Percentiles rank a stretch among this genome's conserved stretches.
These are phyloP conservation scores for Geum urbanum DNA, from an alignment of 306 rosid genomes.

Conservation along the genomic window DNA sequence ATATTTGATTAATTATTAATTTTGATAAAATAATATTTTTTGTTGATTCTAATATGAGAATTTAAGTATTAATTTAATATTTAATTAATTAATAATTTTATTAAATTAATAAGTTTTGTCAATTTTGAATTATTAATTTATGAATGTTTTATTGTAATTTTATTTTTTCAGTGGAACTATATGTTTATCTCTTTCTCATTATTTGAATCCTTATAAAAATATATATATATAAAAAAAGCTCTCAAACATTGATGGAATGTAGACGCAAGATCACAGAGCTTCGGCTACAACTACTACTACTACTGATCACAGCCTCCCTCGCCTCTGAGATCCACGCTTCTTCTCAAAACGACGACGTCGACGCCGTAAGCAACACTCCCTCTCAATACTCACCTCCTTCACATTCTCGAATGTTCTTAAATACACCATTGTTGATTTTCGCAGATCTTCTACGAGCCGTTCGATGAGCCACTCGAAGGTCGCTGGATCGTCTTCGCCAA, in stretches of 20 bases:
- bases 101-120: no score
- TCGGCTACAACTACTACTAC: neutral
- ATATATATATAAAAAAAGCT: no score
- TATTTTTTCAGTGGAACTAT: no score
- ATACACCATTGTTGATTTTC: neutral
- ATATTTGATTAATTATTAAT: no score
- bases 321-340: constrained; percentile 22
- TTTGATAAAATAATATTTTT: no score
- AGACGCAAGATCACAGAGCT: constrained; percentile 7
- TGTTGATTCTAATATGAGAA: no score
- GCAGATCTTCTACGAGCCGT: constrained; percentile 50
- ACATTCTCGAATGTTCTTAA: neutral
- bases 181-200: no score
- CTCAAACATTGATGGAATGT: constrained; percentile 1
- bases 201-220: no score
- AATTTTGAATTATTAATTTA: neutral
- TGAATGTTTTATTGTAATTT: no score
- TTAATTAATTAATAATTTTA: no score
- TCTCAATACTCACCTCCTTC: neutral
- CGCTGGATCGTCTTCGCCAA: constrained; percentile 58
- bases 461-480: constrained; percentile 45
- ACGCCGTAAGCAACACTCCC: neutral
- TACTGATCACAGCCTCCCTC: constrained; percentile 16
- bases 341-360: constrained; percentile 1
- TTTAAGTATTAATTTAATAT: no score